These are phyloP conservation scores for Lactuca sativa DNA, from an alignment of 129 eudicot genomes.

Conservation along the genomic window DNA sequence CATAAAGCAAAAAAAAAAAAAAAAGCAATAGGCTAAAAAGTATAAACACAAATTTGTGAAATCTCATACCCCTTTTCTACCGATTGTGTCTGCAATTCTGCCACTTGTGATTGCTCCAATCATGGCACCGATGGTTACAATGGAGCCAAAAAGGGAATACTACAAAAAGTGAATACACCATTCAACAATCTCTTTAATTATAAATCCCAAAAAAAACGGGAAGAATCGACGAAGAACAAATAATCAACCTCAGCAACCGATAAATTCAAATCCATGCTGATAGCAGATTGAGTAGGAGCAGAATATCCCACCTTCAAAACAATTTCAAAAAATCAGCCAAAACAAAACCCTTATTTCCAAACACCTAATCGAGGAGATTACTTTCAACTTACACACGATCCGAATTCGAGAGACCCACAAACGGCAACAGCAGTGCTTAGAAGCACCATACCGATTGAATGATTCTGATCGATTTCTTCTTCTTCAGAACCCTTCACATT, in stretches of 20 bases:
- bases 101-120: slow-evolving; percentile 90
- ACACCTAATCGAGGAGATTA: slow-evolving; percentile 1
- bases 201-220: background rate
- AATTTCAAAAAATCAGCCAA: slow-evolving; percentile 23
- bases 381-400: slow-evolving; percentile 76
- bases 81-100: slow-evolving; percentile 63
- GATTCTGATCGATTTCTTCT: slow-evolving; percentile 30
- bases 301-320: slow-evolving; percentile 88
- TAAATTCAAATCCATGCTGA: slow-evolving; percentile 61
- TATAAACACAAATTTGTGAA: background rate
- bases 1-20: background rate
- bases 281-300: slow-evolving; percentile 80
- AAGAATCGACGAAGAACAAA: background rate
- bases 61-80: slow-evolving; percentile 88
- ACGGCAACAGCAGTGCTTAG: slow-evolving; percentile 78
- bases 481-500: slow-evolving; percentile 33
- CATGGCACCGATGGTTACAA: slow-evolving; percentile 88
- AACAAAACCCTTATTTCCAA: slow-evolving; percentile 2
- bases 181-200: background rate
- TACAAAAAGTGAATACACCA: slow-evolving; percentile 21
- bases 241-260: slow-evolving; percentile 62
- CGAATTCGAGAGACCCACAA: slow-evolving; percentile 89
- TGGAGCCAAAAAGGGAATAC: slow-evolving; percentile 86
- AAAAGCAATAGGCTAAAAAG: background rate
- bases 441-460: slow-evolving; percentile 67